Evolutionary conservation across 306 rosid genomes (phyloP).

Genomic region (Pterocarpus macrocarpus): DNA sequence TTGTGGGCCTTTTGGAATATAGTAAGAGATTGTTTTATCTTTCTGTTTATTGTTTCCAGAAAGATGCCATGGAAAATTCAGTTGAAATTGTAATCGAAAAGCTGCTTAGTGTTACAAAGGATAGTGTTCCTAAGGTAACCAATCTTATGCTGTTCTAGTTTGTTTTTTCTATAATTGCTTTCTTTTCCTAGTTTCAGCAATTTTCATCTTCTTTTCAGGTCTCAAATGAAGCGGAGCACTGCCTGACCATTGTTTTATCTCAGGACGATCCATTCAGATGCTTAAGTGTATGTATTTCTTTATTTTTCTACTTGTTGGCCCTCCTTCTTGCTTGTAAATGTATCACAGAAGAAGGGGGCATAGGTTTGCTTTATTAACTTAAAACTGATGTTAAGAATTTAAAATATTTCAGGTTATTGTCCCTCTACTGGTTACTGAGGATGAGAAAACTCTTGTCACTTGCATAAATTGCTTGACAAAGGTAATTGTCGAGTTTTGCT

Average conservation of each 20-base stretch:
- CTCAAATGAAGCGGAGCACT: constrained; percentile 91
- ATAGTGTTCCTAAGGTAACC: constrained; percentile 78
- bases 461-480: constrained; percentile 92
- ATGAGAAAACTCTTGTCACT: constrained; percentile 95
- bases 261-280: constrained; percentile 98
- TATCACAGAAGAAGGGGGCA: not conserved
- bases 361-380: constrained; percentile 29
- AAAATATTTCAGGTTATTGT: constrained; percentile 80
- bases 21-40: constrained; percentile 22
- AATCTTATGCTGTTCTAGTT: constrained; percentile 30
- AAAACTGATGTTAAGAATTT: constrained; percentile 29
- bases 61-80: constrained; percentile 91
- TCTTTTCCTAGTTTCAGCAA: constrained; percentile 35
- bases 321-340: constrained; percentile 28
- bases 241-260: constrained; percentile 80
- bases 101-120: constrained; percentile 89
- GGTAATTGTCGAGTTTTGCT: constrained; percentile 59
- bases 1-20: constrained; percentile 24
- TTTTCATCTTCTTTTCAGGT: constrained; percentile 65
- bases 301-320: constrained; percentile 19
- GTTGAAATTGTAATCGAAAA: constrained; percentile 94
- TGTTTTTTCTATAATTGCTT: constrained; percentile 20
- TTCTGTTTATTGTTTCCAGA: constrained; percentile 61
- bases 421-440: constrained; percentile 90
- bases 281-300: constrained; percentile 73